Evolutionary conservation across 73 alveolate species (phyloP), one percentile per base, ranked within the genome.

Genomic region (Effrenium voratum): DNA sequence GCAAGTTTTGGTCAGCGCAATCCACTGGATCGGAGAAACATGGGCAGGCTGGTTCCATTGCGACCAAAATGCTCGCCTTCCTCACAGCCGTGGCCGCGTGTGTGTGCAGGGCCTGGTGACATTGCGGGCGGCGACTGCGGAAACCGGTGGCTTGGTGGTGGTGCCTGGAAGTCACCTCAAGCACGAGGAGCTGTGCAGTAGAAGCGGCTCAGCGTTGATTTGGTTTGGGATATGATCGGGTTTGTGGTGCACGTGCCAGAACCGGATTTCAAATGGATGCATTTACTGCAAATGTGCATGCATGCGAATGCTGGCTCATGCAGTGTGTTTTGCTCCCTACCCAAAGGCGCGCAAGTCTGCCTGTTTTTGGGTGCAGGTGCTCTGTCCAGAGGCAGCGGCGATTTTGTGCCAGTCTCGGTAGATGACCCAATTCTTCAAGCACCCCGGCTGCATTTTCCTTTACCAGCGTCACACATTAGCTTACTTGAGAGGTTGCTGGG

Each of bases 11-110:
- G n/a, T n/a, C n/a, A n/a, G n/a, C n/a, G n/a, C n/a, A n/a, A n/a
- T n/a, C n/a, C n/a, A n/a, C n/a, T n/a, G n/a, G n/a, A n/a, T 52
- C 19, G 63, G 63, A 19, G 63, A 52, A 52, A 52, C n/a, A 36
- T 38, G 83, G 50, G 83, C 50, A 87, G 97, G 97, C 44, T 90
- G 97, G 97, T 90, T 45, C 83, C 97, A 90, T 36, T 90, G 97
- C 75, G 97, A 90, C 76, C 97, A 90, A 57, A 90, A 90, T 24
- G 87, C 97, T 0, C 55, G 59, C 28, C 47, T 90, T 41, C 57
- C 26, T 26, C 77, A 66, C 44, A 90, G 97, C 52, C 77, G 34
- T 6, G 97, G 97, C 70, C 92, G 92, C 50, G 86, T 66, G 10
- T 90, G 97, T 75, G 41, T 90, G 45, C 97, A 90, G 88, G 97